Evolutionary conservation across 2,329 filamentous ascomycete genomes (phyloP).

Genomic region (Plectosphaerella plurivora): DNA sequence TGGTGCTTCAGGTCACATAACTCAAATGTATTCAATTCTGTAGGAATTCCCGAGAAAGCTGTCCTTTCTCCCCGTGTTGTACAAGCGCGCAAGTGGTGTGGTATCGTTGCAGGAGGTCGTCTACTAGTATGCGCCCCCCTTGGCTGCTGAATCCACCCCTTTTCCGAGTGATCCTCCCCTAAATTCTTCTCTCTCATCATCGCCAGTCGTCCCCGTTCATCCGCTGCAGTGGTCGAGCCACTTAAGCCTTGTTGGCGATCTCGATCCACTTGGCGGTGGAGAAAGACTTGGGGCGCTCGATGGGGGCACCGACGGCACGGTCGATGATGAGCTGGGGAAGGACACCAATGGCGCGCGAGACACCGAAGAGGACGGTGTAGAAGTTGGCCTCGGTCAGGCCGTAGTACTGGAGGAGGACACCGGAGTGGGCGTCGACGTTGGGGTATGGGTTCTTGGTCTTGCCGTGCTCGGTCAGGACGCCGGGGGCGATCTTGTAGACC

Average conservation of each 20-base stretch:
- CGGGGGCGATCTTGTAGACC: slow-evolving; percentile 99
- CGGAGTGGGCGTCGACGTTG: slow-evolving; percentile 98
- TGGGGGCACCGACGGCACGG: slow-evolving; percentile 92
- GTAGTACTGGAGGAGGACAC: slow-evolving; percentile 99
- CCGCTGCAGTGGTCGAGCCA: slow-evolving; percentile 6
- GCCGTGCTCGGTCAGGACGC: slow-evolving; percentile 97
- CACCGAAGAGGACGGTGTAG: slow-evolving; percentile 99
- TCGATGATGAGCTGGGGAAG: slow-evolving; percentile 99
- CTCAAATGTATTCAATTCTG: slow-evolving; percentile 4
- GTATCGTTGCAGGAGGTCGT: slow-evolving; percentile 9
- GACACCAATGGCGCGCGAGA: slow-evolving; percentile 95
- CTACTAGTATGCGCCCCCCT: slow-evolving; percentile 11
- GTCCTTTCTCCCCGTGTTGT: slow-evolving; percentile 11
- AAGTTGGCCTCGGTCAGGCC: slow-evolving; percentile 98
- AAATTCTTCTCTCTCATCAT: not conserved
- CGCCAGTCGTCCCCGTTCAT: slow-evolving; percentile 5
- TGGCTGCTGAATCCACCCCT: slow-evolving; percentile 12
- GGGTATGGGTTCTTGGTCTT: slow-evolving; percentile 99
- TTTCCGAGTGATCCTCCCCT: not conserved
- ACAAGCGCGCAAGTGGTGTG: slow-evolving; percentile 13
- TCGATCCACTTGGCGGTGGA: slow-evolving; percentile 95
- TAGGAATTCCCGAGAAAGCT: slow-evolving; percentile 13
- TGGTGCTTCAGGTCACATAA: not conserved
- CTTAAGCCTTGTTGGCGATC: slow-evolving; percentile 87
- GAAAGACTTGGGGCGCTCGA: slow-evolving; percentile 99